These are phyloP conservation scores for Pyrenophora graminea DNA, from an alignment of 2,329 filamentous ascomycete species.

Conservation along the genomic window DNA sequence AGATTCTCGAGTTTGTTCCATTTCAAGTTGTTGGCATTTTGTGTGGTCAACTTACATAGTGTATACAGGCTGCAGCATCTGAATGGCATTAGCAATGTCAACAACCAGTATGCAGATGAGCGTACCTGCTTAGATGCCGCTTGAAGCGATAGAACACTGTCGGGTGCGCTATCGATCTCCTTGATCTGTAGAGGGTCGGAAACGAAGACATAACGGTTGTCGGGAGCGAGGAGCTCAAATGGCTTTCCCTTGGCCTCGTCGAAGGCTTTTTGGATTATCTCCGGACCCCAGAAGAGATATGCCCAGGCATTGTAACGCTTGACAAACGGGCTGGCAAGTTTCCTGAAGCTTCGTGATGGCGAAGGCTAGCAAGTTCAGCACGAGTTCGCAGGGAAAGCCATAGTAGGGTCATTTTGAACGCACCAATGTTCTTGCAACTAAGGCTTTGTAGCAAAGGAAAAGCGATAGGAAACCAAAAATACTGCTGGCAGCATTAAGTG, in stretches of 20 bases:
- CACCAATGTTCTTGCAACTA: slow-evolving; percentile 14
- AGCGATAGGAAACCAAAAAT: slow-evolving; percentile 18
- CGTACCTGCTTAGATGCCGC: slow-evolving; percentile 23
- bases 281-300: slow-evolving; percentile 20
- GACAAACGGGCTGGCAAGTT: slow-evolving; percentile 6
- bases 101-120: not conserved
- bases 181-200: slow-evolving; percentile 22
- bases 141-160: slow-evolving; percentile 20
- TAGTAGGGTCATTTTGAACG: not conserved
- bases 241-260: slow-evolving; percentile 14
- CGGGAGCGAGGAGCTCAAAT: slow-evolving; percentile 19
- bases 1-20: too few species aligned
- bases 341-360: slow-evolving; percentile 1
- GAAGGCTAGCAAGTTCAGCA: slow-evolving; percentile 4
- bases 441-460: slow-evolving; percentile 15
- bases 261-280: slow-evolving; percentile 19
- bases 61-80: slow-evolving; percentile 21
- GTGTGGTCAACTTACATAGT: slow-evolving; percentile 10
- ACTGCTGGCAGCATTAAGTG: slow-evolving; percentile 15
- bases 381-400: not conserved
- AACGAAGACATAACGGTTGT: slow-evolving; percentile 20
- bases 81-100: not conserved
- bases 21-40: too few species aligned
- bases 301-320: slow-evolving; percentile 17
- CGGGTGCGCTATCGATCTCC: slow-evolving; percentile 21